Percentiles rank a stretch among this genome's conserved stretches.
phyloP scores from a whole-genome alignment of 352 stramenopile genomes.

The Halophytophthora polymorphica region DNA sequence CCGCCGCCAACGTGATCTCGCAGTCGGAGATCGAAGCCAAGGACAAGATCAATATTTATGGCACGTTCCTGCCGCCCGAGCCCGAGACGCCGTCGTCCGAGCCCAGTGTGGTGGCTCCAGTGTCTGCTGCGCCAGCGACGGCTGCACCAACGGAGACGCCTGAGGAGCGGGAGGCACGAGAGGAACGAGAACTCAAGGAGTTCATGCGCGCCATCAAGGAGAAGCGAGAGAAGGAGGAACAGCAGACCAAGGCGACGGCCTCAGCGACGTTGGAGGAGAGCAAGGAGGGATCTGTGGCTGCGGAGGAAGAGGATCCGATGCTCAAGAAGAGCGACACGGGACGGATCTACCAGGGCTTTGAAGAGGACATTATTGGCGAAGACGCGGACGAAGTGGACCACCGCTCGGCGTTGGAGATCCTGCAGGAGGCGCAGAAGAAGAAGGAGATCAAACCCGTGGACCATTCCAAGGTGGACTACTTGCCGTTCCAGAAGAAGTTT shows the following conservation, averaged over 20 bases:
- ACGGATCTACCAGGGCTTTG: slow-evolving; percentile 79
- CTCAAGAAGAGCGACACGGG: slow-evolving; percentile 66
- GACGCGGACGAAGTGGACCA: slow-evolving; percentile 70
- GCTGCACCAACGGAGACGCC: slow-evolving; percentile 36
- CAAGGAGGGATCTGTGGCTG: slow-evolving; percentile 2
- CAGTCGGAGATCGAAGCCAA: slow-evolving; percentile 77
- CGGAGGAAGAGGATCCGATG: slow-evolving; percentile 13
- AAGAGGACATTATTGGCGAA: slow-evolving; percentile 85
- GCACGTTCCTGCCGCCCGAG: slow-evolving; percentile 69
- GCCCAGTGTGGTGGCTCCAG: background rate
- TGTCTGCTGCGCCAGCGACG: slow-evolving; percentile 1
- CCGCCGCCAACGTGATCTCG: slow-evolving; percentile 80
- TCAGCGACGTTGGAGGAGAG: background rate
- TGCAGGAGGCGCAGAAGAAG: slow-evolving; percentile 90
- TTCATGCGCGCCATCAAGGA: slow-evolving; percentile 85
- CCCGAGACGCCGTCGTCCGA: slow-evolving; percentile 13
- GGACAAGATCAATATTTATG: slow-evolving; percentile 83
- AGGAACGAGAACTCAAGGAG: slow-evolving; percentile 79
- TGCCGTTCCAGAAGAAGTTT: slow-evolving; percentile 98
- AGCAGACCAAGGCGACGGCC: slow-evolving; percentile 9
- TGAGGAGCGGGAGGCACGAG: slow-evolving; percentile 65
- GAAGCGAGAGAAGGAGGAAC: slow-evolving; percentile 60
- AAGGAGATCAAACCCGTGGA: slow-evolving; percentile 96
- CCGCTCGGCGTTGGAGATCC: slow-evolving; percentile 85
- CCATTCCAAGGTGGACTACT: slow-evolving; percentile 95